phyloP scores from a whole-genome alignment of 148 eudicot species.

The Fallopia convolvulus region DNA sequence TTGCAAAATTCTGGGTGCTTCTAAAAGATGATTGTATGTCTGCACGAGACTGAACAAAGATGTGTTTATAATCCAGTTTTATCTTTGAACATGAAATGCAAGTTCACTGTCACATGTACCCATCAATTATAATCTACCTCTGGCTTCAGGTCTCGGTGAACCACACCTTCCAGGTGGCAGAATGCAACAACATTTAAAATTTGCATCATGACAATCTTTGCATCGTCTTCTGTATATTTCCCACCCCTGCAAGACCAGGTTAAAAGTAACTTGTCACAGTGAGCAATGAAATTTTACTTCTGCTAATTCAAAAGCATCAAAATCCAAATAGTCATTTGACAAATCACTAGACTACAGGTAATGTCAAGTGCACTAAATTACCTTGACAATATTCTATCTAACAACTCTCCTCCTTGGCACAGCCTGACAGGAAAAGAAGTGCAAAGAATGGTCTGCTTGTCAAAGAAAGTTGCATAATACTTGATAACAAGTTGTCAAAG shows the following conservation, averaged over 20 bases:
- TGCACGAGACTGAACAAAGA: background rate
- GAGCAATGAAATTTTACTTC: background rate
- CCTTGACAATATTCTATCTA: conserved; percentile 93
- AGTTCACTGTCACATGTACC: background rate
- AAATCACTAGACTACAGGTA: background rate
- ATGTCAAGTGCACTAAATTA: conserved; percentile 17
- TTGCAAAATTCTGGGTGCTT: background rate
- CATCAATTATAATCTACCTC: conserved; percentile 47
- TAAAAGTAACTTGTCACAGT: background rate
- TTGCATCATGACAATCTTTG: conserved; percentile 71
- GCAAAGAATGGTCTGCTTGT: too few relatives aligned
- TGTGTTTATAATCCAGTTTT: background rate
- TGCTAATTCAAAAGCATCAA: background rate
- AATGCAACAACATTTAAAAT: conserved; percentile 76
- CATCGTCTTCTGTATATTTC: conserved; percentile 89
- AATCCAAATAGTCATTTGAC: background rate
- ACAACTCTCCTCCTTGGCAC: conserved; percentile 96
- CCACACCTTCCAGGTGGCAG: conserved; percentile 98
- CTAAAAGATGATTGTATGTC: background rate
- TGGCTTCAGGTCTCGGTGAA: conserved; percentile 96
- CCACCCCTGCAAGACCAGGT: conserved; percentile 57
- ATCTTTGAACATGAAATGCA: background rate
- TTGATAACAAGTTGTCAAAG: too few relatives aligned
- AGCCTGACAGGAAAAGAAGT: conserved; percentile 41
- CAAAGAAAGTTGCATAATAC: too few relatives aligned